Evolutionary conservation across 2,329 filamentous ascomycete genomes (phyloP).

Genomic region (Clarireedia hainanense): DNA sequence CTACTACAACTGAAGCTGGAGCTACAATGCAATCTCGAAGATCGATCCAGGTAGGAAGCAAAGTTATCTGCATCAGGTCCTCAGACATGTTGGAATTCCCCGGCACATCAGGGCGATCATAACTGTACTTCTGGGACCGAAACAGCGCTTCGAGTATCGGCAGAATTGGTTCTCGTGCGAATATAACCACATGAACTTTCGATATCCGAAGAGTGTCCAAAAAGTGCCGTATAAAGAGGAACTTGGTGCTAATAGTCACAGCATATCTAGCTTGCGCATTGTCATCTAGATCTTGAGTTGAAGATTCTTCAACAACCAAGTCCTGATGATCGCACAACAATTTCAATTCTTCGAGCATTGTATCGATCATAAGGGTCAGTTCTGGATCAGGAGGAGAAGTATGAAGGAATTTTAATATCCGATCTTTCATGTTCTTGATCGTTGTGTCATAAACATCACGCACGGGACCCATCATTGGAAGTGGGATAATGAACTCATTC

Average conservation of each 20-base stretch:
- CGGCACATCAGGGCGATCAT: constrained; percentile 22
- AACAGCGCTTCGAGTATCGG: constrained; percentile 46
- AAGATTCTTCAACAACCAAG: constrained; percentile 40
- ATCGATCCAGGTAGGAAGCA: constrained; percentile 21
- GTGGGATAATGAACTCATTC: constrained; percentile 44
- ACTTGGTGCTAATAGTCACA: constrained; percentile 51
- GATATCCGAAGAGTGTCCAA: constrained; percentile 37
- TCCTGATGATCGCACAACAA: constrained; percentile 51
- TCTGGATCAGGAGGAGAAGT: constrained; percentile 19
- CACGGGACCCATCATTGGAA: constrained; percentile 47
- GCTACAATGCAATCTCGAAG: constrained; percentile 7
- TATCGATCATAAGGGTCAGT: constrained; percentile 35
- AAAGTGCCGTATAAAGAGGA: constrained; percentile 50
- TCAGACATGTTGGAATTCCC: constrained; percentile 25
- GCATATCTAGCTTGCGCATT: constrained; percentile 44
- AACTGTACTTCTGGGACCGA: constrained; percentile 32
- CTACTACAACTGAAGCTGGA: constrained; percentile 19
- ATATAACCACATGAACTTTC: constrained; percentile 43
- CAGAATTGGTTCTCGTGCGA: constrained; percentile 43
- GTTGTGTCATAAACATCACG: constrained; percentile 45
- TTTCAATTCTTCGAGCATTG: constrained; percentile 42
- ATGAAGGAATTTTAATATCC: constrained; percentile 42
- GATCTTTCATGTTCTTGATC: constrained; percentile 36
- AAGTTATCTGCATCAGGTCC: constrained; percentile 16
- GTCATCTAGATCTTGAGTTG: constrained; percentile 29